These are phyloP conservation scores for Colletotrichum euphorbiae DNA, from an alignment of 2,329 filamentous ascomycete genomes.

Conservation along the genomic window DNA sequence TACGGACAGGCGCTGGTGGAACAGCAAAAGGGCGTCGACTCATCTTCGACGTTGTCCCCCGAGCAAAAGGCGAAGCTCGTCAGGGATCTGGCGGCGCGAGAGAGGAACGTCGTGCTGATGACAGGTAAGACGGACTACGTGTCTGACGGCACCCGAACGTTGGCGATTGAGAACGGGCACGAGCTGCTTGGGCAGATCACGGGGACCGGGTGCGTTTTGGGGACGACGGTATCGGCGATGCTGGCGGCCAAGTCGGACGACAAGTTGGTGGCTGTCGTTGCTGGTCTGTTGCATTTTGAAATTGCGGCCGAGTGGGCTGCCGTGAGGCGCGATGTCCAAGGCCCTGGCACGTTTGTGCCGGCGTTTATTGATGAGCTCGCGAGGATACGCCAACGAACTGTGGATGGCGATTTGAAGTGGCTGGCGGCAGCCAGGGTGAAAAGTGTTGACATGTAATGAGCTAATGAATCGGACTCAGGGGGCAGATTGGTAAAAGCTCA, in stretches of 20 bases:
- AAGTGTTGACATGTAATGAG: constrained; percentile 46
- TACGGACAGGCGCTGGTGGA: constrained; percentile 61
- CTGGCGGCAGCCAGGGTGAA: constrained; percentile 62
- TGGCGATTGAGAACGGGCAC: constrained; percentile 82
- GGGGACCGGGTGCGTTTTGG: constrained; percentile 86
- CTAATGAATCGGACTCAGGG: background rate
- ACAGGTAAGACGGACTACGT: constrained; percentile 84
- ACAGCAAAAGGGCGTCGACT: constrained; percentile 89
- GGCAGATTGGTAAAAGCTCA: background rate
- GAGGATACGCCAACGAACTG: constrained; percentile 61
- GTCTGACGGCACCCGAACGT: constrained; percentile 77
- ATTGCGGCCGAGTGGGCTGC: constrained; percentile 77
- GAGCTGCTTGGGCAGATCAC: constrained; percentile 76
- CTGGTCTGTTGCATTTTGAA: constrained; percentile 82
- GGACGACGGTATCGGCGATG: constrained; percentile 82
- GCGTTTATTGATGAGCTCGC: constrained; percentile 82
- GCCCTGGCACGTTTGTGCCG: constrained; percentile 88
- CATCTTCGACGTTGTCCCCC: constrained; percentile 62
- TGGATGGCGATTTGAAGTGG: constrained; percentile 62
- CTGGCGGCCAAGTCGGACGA: constrained; percentile 72
- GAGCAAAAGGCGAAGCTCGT: constrained; percentile 71
- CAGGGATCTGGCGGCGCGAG: constrained; percentile 71
- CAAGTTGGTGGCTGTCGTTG: constrained; percentile 77
- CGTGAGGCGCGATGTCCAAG: constrained; percentile 72
- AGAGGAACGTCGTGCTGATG: constrained; percentile 81